Percentiles rank a stretch among this genome's conserved stretches.
Evolutionary conservation across 306 rosid species (phyloP).

Genomic region (Quillaja saponaria): DNA sequence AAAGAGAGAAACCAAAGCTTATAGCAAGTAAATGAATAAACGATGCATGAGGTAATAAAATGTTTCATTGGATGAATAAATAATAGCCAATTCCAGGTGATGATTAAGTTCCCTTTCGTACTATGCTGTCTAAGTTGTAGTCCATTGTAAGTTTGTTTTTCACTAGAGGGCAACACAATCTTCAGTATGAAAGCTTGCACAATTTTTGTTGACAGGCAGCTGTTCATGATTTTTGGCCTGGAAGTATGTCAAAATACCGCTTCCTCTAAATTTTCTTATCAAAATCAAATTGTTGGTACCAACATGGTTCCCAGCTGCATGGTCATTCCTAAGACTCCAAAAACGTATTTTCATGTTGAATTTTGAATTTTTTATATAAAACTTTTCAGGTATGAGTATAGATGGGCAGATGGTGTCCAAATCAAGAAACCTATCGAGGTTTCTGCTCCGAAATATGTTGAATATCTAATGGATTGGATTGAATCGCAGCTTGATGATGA

Average conservation of each 20-base stretch:
- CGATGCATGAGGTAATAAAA: too few relatives aligned
- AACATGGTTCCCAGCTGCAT: slow-evolving; percentile 14
- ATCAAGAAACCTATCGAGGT: slow-evolving; percentile 99
- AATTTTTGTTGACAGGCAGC: neutral
- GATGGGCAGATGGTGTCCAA: slow-evolving; percentile 99
- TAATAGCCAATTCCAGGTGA: neutral
- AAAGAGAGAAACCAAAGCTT: too few relatives aligned
- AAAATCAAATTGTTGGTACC: slow-evolving; percentile 9
- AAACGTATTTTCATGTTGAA: neutral
- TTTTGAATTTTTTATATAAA: slow-evolving; percentile 24
- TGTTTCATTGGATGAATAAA: too few relatives aligned
- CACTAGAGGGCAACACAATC: neutral
- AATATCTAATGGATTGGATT: slow-evolving; percentile 99
- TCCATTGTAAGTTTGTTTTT: neutral
- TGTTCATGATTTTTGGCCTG: slow-evolving; percentile 9
- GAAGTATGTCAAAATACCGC: slow-evolving; percentile 4
- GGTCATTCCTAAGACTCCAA: slow-evolving; percentile 18
- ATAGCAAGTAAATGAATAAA: too few relatives aligned
- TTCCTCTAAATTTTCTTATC: slow-evolving; percentile 8
- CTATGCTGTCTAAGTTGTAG: neutral
- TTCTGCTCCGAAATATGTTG: slow-evolving; percentile 98
- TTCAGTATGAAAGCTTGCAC: neutral
- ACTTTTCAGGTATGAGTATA: slow-evolving; percentile 86
- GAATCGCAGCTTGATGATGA: slow-evolving; percentile 97
- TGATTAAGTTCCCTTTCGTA: neutral